These are phyloP conservation scores for Cystobasidium tubakii DNA, from an alignment of 768 basidiomycete genomes.

Conservation along the genomic window DNA sequence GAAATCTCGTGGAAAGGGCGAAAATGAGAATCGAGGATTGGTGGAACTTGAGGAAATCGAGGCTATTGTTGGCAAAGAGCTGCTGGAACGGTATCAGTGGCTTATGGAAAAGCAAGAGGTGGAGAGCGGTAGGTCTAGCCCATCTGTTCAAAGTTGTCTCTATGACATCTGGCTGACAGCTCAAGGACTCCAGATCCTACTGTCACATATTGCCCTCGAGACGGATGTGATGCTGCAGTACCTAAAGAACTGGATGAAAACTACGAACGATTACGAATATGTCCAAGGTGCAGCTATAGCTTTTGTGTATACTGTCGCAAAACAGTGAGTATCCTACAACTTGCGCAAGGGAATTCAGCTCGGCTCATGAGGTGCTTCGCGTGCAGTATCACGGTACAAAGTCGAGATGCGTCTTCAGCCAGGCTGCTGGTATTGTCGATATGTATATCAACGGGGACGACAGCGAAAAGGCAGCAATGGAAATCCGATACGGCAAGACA, in stretches of 20 bases:
- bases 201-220: slow-evolving; percentile 42
- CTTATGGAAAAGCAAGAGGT: slow-evolving; percentile 42
- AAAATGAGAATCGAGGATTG: neutral
- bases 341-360: too few species aligned
- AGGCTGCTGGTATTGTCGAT: slow-evolving; percentile 39
- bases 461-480: slow-evolving; percentile 35
- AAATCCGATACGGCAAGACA: slow-evolving; percentile 41
- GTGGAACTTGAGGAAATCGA: slow-evolving; percentile 41
- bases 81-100: slow-evolving; percentile 39
- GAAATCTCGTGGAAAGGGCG: slow-evolving; percentile 17
- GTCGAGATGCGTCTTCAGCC: slow-evolving; percentile 40
- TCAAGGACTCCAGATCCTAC: slow-evolving; percentile 39
- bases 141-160: neutral
- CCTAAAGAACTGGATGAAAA: slow-evolving; percentile 39
- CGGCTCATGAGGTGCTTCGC: neutral
- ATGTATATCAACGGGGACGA: slow-evolving; percentile 36
- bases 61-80: slow-evolving; percentile 39
- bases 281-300: slow-evolving; percentile 32
- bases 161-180: neutral
- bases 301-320: slow-evolving; percentile 44
- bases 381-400: slow-evolving; percentile 42
- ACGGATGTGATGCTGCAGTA: slow-evolving; percentile 41
- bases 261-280: slow-evolving; percentile 42
- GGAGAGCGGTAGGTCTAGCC: slow-evolving; percentile 40
- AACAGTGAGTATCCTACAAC: slow-evolving; percentile 17